Evolutionary conservation across 2,329 filamentous ascomycete species (phyloP), one percentile per base, ranked within the genome.

Genomic region (Monilinia aucupariae): DNA sequence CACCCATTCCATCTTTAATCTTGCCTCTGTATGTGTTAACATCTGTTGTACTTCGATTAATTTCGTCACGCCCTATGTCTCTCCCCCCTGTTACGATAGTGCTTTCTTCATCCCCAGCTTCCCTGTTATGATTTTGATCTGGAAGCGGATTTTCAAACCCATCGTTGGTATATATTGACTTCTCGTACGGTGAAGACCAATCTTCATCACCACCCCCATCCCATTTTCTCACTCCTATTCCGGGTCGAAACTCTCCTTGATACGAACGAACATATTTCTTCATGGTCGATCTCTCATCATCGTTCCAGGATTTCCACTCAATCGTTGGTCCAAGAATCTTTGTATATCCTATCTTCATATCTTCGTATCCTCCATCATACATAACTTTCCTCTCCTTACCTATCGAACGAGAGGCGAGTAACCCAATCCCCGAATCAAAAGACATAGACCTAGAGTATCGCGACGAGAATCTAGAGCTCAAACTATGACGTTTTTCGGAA

Each of bases 391-490:
- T 13, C 4, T 22, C 37, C 10, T 0, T 8, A 13, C 39, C 32
- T 12, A 13, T 34, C 50, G n/a, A 1, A 22, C n/a, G 37, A 25
- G 8, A 34, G 9, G 50, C 27, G 6, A 17, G n/a, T 10, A 51
- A 22, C 4, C 49, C 49, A 10, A 61, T 7, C 8, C 49, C 25
- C 8, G 37, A 53, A 30, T 61, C 59, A 15, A 53, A 47, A 27
- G 48, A 53, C 37, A 53, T 53, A 4, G 49, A 22, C 6, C 59
- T 25, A 7, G 59, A 54, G 17, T 61, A 61, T 17, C 49, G 39
- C 1, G 59, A 61, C n/a, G 59, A 61, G n/a, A 54, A 61, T 10
- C 39, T 49, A 7, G 59, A 61, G 15, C 12, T 37, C 12, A 48
- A 59, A 17, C 43, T 39, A n/a, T 47, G 25, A 4, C 54, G 17